A percentile compares a stretch with the other conserved stretches of the same genome.
phyloP scores from a whole-genome alignment of 2,329 filamentous ascomycete genomes.

The Pestalotiopsis sp. region DNA sequence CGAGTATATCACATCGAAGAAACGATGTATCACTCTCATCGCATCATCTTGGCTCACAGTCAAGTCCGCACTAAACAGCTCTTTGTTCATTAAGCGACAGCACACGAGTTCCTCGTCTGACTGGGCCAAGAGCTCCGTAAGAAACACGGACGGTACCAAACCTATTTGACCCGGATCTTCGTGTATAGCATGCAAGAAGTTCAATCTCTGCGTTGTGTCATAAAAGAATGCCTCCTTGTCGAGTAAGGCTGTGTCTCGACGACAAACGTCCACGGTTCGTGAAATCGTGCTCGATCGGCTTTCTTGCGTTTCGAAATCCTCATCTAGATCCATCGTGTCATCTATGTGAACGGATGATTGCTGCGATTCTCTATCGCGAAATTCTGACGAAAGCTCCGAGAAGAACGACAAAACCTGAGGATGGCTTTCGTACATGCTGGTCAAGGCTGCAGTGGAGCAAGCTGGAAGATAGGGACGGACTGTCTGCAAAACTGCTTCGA shows the following conservation, averaged over 20 bases:
- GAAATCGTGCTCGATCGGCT: conserved; percentile 46
- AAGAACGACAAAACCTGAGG: conserved; percentile 47
- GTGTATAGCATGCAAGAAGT: conserved; percentile 46
- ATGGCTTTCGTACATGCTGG: conserved; percentile 39
- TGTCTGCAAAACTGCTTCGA: conserved; percentile 48
- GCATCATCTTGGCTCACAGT: conserved; percentile 50
- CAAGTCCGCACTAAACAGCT: conserved; percentile 58
- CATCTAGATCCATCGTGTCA: conserved; percentile 70
- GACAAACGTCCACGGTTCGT: conserved; percentile 45
- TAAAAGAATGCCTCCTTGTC: conserved; percentile 50
- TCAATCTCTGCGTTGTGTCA: conserved; percentile 49
- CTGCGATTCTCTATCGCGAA: conserved; percentile 34
- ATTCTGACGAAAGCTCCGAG: conserved; percentile 38
- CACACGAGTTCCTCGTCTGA: conserved; percentile 56
- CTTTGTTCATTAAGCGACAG: conserved; percentile 51
- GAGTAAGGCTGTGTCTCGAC: conserved; percentile 46
- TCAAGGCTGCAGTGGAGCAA: conserved; percentile 40
- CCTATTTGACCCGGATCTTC: conserved; percentile 48
- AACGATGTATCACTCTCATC: conserved; percentile 48
- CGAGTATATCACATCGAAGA: conserved; percentile 54
- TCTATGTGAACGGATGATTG: conserved; percentile 39
- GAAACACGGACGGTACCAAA: conserved; percentile 51
- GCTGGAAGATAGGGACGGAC: conserved; percentile 50
- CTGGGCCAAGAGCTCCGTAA: conserved; percentile 52
- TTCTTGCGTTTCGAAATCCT: conserved; percentile 63